Evolutionary conservation across 2,329 filamentous ascomycete genomes (phyloP).

Genomic region (Colletotrichum cordylinicola): DNA sequence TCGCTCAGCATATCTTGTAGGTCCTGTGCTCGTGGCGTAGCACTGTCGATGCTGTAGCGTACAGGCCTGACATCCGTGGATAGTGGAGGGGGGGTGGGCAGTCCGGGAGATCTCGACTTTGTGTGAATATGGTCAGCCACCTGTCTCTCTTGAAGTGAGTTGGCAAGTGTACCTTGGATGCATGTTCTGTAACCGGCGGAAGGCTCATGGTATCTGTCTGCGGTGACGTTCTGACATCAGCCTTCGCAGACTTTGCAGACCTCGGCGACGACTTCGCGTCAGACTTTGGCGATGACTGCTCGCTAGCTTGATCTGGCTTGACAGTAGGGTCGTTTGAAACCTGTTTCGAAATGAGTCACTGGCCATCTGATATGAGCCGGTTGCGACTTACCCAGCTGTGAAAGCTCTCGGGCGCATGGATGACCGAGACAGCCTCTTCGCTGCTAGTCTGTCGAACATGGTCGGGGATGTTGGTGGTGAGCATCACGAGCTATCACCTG

Average conservation of each 20-base stretch:
- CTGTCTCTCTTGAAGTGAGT: not conserved
- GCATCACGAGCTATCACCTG: slow-evolving; percentile 49
- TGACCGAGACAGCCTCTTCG: slow-evolving; percentile 87
- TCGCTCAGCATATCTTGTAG: slow-evolving; percentile 73
- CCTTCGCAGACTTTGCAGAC: not conserved
- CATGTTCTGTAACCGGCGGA: slow-evolving; percentile 38
- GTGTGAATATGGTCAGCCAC: not conserved
- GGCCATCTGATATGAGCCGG: not conserved
- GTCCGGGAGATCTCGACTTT: slow-evolving; percentile 39
- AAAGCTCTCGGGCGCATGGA: slow-evolving; percentile 88
- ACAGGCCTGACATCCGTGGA: slow-evolving; percentile 75
- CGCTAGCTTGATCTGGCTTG: slow-evolving; percentile 38
- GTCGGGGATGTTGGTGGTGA: slow-evolving; percentile 63
- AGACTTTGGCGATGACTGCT: slow-evolving; percentile 41
- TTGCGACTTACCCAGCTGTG: slow-evolving; percentile 72
- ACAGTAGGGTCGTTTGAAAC: slow-evolving; percentile 44
- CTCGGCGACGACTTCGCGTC: slow-evolving; percentile 31
- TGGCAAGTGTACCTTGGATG: slow-evolving; percentile 37
- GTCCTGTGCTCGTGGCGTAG: slow-evolving; percentile 85
- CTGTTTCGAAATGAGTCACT: slow-evolving; percentile 37
- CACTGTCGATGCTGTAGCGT: slow-evolving; percentile 69
- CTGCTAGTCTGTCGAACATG: slow-evolving; percentile 63
- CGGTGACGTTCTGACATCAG: slow-evolving; percentile 37
- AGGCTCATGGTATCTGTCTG: slow-evolving; percentile 41
- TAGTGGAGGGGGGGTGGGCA: slow-evolving; percentile 72